Conservation (phyloP, 208 protist genomes). For the Acanthamoeba lugdunensis region DNA sequence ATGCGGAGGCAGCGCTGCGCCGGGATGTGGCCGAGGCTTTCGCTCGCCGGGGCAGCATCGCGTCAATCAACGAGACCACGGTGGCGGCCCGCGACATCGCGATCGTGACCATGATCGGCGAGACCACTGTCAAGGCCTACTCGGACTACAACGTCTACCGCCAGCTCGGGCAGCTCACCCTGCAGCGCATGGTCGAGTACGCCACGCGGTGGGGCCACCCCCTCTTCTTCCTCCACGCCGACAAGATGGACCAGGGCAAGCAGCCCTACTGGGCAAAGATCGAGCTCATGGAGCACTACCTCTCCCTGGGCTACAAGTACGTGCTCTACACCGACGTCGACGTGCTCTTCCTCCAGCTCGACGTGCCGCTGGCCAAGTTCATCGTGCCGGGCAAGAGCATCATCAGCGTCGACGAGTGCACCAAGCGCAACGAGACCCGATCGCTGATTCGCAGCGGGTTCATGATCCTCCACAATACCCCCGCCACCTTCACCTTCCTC, state of each 20-base stretch:
- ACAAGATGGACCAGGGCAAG: neutral
- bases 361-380: neutral
- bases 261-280: neutral
- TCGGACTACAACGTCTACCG: neutral
- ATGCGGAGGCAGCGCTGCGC: too few species aligned
- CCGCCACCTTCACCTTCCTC: neutral
- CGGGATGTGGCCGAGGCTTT: too few species aligned
- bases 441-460: neutral
- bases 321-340: constrained; percentile 9
- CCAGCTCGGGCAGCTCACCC: neutral
- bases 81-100: neutral
- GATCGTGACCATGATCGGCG: neutral
- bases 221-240: neutral
- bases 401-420: neutral
- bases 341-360: neutral
- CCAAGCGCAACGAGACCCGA: neutral
- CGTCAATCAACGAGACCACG: too few species aligned
- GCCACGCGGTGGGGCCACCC: neutral
- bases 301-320: neutral
- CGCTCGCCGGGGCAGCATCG: too few species aligned
- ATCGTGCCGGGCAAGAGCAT: neutral
- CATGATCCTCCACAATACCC: neutral
- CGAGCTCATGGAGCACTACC: neutral
- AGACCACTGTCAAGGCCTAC: neutral
- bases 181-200: neutral